Evolutionary conservation across 1,139 yeast species (phyloP), one percentile per base, ranked within the genome.

Genomic region (Kazachstania sp.): DNA sequence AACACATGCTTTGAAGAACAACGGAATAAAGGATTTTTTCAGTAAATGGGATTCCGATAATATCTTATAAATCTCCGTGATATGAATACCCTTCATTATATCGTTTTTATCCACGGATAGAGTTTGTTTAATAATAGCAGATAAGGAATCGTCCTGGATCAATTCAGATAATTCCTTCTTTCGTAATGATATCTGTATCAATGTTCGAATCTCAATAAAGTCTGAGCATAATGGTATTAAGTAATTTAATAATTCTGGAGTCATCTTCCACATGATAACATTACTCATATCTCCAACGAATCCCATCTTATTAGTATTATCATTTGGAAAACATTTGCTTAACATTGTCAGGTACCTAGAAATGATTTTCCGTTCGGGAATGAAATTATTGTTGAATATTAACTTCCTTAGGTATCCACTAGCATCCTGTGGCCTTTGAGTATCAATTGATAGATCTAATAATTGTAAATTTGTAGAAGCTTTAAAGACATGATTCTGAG

Each of bases 181-280:
- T 20, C 30, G 20, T 9, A 43, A 34, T 8, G 53, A 41, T n/a
- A 55, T 48, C 15, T 44, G 41, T n/a, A 57, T 31, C 32, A 59
- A 34, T 20, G 49, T 45, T 31, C 34, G 35, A 6, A 59, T 41
- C 38, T 59, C 62, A 15, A 51, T 49, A 32, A 46, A 45, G 40
- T 57, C 57, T 18, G 53, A 32, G 49, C 61, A 58, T 34, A 52
- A 46, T 12, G 58, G 52, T 23, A 57, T 48, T 35, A 56, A 40
- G n/a, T 48, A 49, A 7, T 46, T 45, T 12, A 54, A 49, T 3
- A 56, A 36, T 18, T 20, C 18, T 3, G 56, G 49, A 1, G 51
- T 47, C 29, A 51, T 48, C 8, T 48, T 39, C 9, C 49, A 44
- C 30, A 49, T 46, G 18, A 60, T 49, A 18, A 58, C 31, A 8